Percentiles rank a stretch among this genome's conserved stretches.
Evolutionary conservation across 2,329 filamentous ascomycete species (phyloP).

Genomic region (Kalmusia sp.): DNA sequence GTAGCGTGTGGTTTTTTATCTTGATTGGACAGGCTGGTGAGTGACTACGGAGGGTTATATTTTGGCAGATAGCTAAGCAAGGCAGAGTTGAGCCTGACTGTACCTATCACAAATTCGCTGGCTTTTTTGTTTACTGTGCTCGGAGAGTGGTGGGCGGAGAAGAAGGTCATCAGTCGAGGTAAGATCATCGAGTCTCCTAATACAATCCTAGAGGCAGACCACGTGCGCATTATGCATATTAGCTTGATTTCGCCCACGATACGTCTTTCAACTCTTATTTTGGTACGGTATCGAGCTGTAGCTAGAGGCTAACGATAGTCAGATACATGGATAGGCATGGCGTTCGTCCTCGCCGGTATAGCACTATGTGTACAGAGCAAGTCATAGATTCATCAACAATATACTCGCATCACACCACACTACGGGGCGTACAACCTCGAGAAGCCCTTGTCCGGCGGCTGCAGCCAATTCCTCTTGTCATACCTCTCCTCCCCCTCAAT

Average conservation of each 20-base stretch:
- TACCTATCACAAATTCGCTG: conserved; percentile 92
- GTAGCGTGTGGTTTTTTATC: conserved; percentile 95
- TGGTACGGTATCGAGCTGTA: too few species aligned
- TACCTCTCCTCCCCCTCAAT: conserved; percentile 85
- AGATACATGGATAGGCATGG: conserved; percentile 88
- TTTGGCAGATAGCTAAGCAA: conserved; percentile 12
- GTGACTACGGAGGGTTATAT: conserved; percentile 42
- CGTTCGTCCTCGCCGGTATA: conserved; percentile 79
- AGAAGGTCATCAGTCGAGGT: conserved; percentile 87
- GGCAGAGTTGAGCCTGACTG: conserved; percentile 86
- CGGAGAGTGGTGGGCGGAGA: conserved; percentile 93
- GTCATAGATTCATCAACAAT: conserved; percentile 20
- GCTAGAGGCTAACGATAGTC: conserved; percentile 18
- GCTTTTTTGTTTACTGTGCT: conserved; percentile 96
- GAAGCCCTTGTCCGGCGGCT: conserved; percentile 82
- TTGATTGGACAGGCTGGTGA: conserved; percentile 89
- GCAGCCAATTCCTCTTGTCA: conserved; percentile 91
- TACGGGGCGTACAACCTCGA: conserved; percentile 64
- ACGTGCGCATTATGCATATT: too few species aligned
- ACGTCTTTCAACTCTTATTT: too few species aligned
- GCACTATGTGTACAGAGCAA: conserved; percentile 77
- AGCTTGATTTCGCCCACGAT: too few species aligned
- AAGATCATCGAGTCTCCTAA: too few species aligned
- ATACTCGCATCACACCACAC: neutral
- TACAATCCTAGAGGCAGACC: too few species aligned